Conservation (phyloP, 2,329 filamentous ascomycete genomes). For the Ustilaginoidea virens region DNA sequence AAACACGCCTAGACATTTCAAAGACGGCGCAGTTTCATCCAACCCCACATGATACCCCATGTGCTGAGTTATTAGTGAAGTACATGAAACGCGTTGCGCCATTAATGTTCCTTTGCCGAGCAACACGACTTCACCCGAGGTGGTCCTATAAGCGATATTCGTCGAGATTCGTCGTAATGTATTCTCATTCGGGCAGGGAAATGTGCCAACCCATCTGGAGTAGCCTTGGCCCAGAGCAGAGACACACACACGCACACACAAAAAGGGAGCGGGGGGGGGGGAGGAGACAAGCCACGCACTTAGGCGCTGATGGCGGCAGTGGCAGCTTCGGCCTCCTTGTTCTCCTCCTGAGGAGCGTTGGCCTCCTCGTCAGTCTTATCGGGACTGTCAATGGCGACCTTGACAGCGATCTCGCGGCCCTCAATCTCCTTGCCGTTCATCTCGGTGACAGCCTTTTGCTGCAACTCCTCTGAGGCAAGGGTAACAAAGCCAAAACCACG, state of each 20-base stretch:
- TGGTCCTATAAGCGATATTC: constrained; percentile 23
- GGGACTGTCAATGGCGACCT: constrained; percentile 98
- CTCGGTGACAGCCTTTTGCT: constrained; percentile 91
- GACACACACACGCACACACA: too few species aligned
- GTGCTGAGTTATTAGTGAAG: too few species aligned
- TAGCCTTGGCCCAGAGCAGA: constrained; percentile 4
- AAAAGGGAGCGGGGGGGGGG: too few species aligned
- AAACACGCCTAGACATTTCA: too few species aligned
- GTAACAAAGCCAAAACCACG: constrained; percentile 98
- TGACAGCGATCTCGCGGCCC: constrained; percentile 97
- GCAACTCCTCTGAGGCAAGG: constrained; percentile 83
- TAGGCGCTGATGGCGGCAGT: constrained; percentile 18
- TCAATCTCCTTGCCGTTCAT: constrained; percentile 99
- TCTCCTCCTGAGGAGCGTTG: constrained; percentile 33
- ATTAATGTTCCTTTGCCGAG: constrained; percentile 1
- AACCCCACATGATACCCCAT: too few species aligned
- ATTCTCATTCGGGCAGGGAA: constrained; percentile 15
- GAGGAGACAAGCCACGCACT: constrained; percentile 5
- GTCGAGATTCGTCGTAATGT: constrained; percentile 22
- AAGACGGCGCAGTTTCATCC: too few species aligned
- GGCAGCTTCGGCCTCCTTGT: constrained; percentile 21
- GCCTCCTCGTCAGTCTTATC: constrained; percentile 89
- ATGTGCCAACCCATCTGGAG: constrained; percentile 12
- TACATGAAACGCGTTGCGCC: too few species aligned
- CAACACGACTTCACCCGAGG: constrained; percentile 10